phyloP scores from a whole-genome alignment of 2,329 filamentous ascomycete genomes.

The Dothideomycetidae sp. region DNA sequence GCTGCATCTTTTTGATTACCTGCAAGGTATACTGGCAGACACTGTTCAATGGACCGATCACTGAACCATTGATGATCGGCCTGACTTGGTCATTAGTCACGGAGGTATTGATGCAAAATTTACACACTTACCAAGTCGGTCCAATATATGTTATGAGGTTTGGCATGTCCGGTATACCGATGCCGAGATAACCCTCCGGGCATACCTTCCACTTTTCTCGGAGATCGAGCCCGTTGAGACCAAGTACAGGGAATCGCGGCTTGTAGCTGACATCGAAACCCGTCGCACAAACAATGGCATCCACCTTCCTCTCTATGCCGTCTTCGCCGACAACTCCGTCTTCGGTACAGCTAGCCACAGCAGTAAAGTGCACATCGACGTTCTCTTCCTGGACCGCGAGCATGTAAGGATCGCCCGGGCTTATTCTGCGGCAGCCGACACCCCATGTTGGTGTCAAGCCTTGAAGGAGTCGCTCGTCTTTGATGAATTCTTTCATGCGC shows the following conservation, averaged over 20 bases:
- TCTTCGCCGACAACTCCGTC: constrained; percentile 32
- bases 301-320: constrained; percentile 27
- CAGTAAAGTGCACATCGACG: constrained; percentile 37
- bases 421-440: constrained; percentile 33
- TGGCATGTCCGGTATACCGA: constrained; percentile 30
- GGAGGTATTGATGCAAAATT: neutral
- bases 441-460: constrained; percentile 35
- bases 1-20: constrained; percentile 33
- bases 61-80: constrained; percentile 33
- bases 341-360: constrained; percentile 31
- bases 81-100: constrained; percentile 12
- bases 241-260: constrained; percentile 31
- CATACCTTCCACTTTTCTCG: constrained; percentile 27
- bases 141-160: constrained; percentile 30
- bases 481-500: constrained; percentile 38
- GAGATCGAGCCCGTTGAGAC: constrained; percentile 27
- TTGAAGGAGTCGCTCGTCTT: constrained; percentile 35
- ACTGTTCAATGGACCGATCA: constrained; percentile 27
- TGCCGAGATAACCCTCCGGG: constrained; percentile 29
- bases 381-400: constrained; percentile 36
- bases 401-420: constrained; percentile 39
- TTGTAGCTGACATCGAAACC: constrained; percentile 32
- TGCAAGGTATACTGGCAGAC: constrained; percentile 29
- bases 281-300: constrained; percentile 33
- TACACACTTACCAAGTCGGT: constrained; percentile 21